Evolutionary conservation across 139 green algal species (phyloP).

Genomic region (Picochlorum sp.): DNA sequence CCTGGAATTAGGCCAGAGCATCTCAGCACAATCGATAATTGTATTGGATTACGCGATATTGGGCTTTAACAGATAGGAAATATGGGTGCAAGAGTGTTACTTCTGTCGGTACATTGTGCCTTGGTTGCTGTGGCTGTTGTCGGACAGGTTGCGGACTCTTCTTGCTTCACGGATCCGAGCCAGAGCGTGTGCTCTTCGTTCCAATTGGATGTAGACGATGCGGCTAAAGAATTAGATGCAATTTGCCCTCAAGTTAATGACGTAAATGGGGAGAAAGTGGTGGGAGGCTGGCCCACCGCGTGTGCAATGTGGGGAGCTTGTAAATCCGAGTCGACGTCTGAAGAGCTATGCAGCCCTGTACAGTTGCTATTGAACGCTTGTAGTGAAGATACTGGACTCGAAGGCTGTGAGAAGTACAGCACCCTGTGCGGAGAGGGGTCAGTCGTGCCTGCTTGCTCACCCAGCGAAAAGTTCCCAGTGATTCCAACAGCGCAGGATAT

Average conservation of each 20-base stretch:
- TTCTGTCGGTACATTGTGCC: too few species aligned
- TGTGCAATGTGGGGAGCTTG: constrained; percentile 17
- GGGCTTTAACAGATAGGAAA: too few species aligned
- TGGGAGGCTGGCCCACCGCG: neutral
- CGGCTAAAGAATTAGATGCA: neutral
- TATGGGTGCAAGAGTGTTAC: too few species aligned
- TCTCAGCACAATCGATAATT: too few species aligned
- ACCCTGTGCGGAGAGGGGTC: neutral
- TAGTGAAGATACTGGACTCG: neutral
- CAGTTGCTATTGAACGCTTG: neutral
- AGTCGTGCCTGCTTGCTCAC: neutral
- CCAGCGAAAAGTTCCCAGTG: neutral
- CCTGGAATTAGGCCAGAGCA: too few species aligned
- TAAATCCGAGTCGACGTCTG: neutral
- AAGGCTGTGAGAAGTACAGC: neutral
- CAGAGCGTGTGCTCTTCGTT: neutral
- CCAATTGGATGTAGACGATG: neutral
- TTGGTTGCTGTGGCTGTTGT: neutral
- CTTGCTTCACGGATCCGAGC: neutral
- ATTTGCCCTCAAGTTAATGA: too few species aligned
- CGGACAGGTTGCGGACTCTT: neutral
- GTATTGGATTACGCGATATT: too few species aligned
- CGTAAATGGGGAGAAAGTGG: neutral
- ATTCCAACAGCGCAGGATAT: neutral
- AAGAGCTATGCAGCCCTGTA: neutral